Evolutionary conservation across 306 rosid species (phyloP), one percentile per base, ranked within the genome.

Genomic region (Acacia melanoxylon): DNA sequence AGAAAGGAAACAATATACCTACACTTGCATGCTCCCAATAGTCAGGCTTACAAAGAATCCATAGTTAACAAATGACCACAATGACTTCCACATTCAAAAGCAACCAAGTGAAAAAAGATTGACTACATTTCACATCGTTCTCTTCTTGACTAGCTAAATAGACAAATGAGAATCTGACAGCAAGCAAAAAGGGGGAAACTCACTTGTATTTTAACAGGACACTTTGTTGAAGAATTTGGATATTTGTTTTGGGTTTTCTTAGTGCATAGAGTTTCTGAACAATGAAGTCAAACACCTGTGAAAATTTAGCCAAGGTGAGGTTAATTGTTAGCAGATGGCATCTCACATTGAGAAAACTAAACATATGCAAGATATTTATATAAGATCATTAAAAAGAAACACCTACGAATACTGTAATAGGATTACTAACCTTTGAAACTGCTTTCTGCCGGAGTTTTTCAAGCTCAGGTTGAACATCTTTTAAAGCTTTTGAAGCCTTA

Each of bases 181-280:
- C 42, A 33, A 65, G 42, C 44, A 65, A 16, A 65, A 62, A 13
- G 4, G 72, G 75, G 69, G 52, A 78, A 63, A 89, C 95, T 89
- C 89, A 95, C 99, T 91, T 95, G 93, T 95, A 95, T 87, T 95
- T 95, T 81, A 95, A 91, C 71, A 93, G 96, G 86, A 95, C 94
- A 88, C 85, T 95, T 80, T 95, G 99, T 80, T 95, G 99, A 91
- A 95, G 99, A 72, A 95, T 95, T 89, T 95, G 99, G 84, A 95
- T 91, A 86, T 95, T 95, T 72, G 99, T 95, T 90, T 95, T 95
- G 52, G 99, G 98, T 83, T 95, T 95, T 88, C 99, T 91, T 85
- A 95, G 51, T 42, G 99, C 97, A 74, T 93, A 89, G 66, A 95
- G 99, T 89, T 93, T 95, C 93, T 95, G 99, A 75, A 95, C 98